phyloP scores from a whole-genome alignment of 1,284 basidiomycete genomes.

The Coniferiporia sulphurascens region DNA sequence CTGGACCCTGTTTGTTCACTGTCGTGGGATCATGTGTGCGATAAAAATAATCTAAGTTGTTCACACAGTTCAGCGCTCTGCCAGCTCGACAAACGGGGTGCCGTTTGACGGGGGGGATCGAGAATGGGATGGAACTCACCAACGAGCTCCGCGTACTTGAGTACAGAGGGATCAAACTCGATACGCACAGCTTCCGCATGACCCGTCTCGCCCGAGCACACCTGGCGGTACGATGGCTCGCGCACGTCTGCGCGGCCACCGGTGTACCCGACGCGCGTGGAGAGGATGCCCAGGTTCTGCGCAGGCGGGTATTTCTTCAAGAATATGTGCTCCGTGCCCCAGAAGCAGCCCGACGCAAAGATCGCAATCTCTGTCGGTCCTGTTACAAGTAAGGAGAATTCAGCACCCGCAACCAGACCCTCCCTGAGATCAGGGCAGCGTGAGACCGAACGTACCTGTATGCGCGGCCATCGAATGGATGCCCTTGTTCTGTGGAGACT shows the following conservation, averaged over 20 bases:
- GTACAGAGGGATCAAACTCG: conserved; percentile 76
- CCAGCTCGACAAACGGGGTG: too few relatives aligned
- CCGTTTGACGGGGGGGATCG: too few relatives aligned
- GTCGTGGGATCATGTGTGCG: conserved; percentile 94
- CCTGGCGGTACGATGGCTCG: conserved; percentile 68
- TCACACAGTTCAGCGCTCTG: too few relatives aligned
- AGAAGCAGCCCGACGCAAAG: conserved; percentile 68
- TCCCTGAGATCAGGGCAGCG: background rate
- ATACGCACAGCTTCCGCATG: conserved; percentile 90
- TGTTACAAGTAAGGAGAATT: background rate
- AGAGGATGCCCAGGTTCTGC: conserved; percentile 44
- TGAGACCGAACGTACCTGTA: background rate
- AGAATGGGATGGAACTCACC: conserved; percentile 43
- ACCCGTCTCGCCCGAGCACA: conserved; percentile 78
- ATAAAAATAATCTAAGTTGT: conserved; percentile 77
- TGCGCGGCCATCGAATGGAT: conserved; percentile 5
- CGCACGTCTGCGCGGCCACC: conserved; percentile 58
- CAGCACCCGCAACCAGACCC: background rate
- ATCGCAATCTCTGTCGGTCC: conserved; percentile 55
- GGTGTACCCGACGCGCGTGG: conserved; percentile 77
- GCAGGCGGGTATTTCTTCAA: conserved; percentile 71
- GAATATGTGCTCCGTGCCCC: conserved; percentile 88
- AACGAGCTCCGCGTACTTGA: conserved; percentile 81
- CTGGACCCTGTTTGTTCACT: conserved; percentile 70
- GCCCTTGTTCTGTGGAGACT: background rate